Percentiles rank a stretch among this genome's conserved stretches.
phyloP scores from a whole-genome alignment of 2,329 filamentous ascomycete genomes.

The Cylindrodendrum hubeiense region DNA sequence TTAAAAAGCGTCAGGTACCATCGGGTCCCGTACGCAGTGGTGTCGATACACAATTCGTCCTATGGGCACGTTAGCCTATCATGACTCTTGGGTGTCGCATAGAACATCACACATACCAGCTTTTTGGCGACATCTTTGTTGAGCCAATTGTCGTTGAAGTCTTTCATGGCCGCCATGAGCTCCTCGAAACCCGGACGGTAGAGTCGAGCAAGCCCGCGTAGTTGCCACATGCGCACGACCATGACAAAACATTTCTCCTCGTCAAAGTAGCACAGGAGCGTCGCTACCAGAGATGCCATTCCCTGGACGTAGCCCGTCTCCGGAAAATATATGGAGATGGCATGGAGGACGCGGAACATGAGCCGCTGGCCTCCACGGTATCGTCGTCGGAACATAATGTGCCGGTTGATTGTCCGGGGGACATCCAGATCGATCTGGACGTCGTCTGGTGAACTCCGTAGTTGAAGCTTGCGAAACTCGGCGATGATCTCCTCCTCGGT shows the following conservation, averaged over 20 bases:
- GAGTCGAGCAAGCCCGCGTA: constrained; percentile 86
- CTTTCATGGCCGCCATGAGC: constrained; percentile 85
- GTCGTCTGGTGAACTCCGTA: constrained; percentile 85
- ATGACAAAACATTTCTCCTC: constrained; percentile 96
- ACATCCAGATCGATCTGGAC: constrained; percentile 98
- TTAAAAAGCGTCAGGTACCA: constrained; percentile 99
- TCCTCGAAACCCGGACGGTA: constrained; percentile 89
- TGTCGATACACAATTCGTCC: constrained; percentile 83
- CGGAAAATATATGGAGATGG: constrained; percentile 90
- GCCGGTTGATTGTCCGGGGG: constrained; percentile 91
- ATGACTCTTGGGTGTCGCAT: not conserved
- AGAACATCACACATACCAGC: constrained; percentile 69
- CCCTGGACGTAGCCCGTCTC: constrained; percentile 96
- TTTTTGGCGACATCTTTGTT: constrained; percentile 83
- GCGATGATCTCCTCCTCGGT: constrained; percentile 79
- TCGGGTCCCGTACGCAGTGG: constrained; percentile 93
- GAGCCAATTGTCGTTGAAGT: constrained; percentile 90
- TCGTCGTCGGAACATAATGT: constrained; percentile 95
- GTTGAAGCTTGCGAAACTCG: constrained; percentile 79
- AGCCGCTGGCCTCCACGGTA: constrained; percentile 94
- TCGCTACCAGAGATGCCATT: constrained; percentile 94
- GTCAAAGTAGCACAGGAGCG: constrained; percentile 95
- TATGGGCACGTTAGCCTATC: constrained; percentile 48
- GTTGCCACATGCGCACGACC: constrained; percentile 93
- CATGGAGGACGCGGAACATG: constrained; percentile 92